These are phyloP conservation scores for Tranzscheliella williamsii DNA, from an alignment of 1,284 basidiomycete genomes.

Conservation along the genomic window DNA sequence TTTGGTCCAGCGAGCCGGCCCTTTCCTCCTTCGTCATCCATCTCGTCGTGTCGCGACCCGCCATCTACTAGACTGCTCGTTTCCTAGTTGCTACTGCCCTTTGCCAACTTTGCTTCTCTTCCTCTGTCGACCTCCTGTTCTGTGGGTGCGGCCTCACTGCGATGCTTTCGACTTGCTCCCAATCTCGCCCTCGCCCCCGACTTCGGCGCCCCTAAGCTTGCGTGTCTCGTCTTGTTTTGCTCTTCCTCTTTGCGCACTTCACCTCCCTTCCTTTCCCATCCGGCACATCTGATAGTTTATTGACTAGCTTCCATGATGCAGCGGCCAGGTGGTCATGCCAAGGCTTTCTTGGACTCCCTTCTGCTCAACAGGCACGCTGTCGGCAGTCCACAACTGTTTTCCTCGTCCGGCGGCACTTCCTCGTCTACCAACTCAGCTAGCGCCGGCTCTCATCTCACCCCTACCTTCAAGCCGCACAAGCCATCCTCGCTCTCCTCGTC, in stretches of 20 bases:
- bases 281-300: not conserved
- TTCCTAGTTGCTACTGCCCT: no score
- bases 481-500: slow-evolving; percentile 41
- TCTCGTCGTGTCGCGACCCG: no score
- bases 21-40: no score
- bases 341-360: slow-evolving; percentile 28
- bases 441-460: slow-evolving; percentile 16
- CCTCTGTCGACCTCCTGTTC: slow-evolving; percentile 1
- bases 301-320: slow-evolving; percentile 1
- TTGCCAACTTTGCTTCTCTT: no score
- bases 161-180: slow-evolving; percentile 23
- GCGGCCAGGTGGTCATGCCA: slow-evolving; percentile 19
- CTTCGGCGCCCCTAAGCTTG: slow-evolving; percentile 27
- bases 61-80: no score
- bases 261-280: not conserved
- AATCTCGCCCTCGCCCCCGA: slow-evolving; percentile 25
- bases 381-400: slow-evolving; percentile 3
- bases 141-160: slow-evolving; percentile 12
- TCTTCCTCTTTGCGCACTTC: not conserved
- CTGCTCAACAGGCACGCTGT: slow-evolving; percentile 12
- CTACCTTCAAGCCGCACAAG: slow-evolving; percentile 35
- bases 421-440: slow-evolving; percentile 8
- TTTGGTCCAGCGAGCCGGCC: no score
- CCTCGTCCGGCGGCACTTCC: slow-evolving; percentile 11
- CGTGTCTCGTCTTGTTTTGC: not conserved